Conservation (phyloP, 805 yeast species). For the Saccharomycopsis fibuligera region DNA sequence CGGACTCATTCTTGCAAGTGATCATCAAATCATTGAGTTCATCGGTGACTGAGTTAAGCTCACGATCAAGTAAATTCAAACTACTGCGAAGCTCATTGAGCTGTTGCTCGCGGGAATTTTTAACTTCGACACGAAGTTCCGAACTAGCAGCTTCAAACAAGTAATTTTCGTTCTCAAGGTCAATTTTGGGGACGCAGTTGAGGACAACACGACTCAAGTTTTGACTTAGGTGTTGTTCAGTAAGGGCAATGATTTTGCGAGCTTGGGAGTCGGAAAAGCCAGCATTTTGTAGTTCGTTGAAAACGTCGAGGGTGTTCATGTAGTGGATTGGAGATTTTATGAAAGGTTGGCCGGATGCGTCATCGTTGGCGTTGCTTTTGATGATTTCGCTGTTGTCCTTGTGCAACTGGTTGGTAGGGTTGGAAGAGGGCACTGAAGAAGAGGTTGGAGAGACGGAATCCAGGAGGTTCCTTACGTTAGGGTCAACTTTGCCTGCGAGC, state of each 20-base stretch:
- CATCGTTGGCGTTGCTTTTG: neutral
- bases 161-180: constrained; percentile 81
- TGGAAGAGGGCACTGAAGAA: no score
- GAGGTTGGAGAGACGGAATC: neutral
- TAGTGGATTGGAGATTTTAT: constrained; percentile 6
- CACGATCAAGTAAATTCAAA: constrained; percentile 64
- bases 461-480: neutral
- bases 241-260: constrained; percentile 44
- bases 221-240: constrained; percentile 31
- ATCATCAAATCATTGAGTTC: constrained; percentile 61
- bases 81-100: constrained; percentile 60
- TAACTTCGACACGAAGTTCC: constrained; percentile 74
- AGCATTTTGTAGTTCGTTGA: constrained; percentile 41
- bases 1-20: constrained; percentile 65
- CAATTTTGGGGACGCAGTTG: constrained; percentile 41
- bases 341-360: neutral
- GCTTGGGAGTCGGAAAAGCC: constrained; percentile 62
- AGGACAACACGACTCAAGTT: constrained; percentile 30
- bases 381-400: neutral
- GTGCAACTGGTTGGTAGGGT: neutral
- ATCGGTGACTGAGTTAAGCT: constrained; percentile 66
- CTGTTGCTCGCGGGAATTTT: constrained; percentile 63
- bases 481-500: neutral
- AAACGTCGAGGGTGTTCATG: constrained; percentile 60
- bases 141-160: constrained; percentile 89